These are phyloP conservation scores for Anthostomella pinea DNA, from an alignment of 2,329 filamentous ascomycete species.

Conservation along the genomic window DNA sequence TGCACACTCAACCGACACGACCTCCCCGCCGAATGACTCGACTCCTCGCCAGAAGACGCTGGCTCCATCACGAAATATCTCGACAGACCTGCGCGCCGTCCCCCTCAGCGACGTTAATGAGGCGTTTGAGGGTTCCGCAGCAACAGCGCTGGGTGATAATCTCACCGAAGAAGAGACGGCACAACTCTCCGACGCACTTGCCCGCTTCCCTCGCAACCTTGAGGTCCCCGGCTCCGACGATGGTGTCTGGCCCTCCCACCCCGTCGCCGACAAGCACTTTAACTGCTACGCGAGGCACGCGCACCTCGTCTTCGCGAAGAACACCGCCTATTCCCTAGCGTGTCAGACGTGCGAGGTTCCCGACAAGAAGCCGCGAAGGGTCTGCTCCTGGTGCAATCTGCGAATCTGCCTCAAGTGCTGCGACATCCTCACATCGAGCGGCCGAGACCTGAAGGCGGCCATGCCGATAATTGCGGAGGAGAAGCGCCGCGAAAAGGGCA, in stretches of 20 bases:
- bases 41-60: background rate
- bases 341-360: constrained; percentile 52
- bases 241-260: constrained; percentile 34
- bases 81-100: constrained; percentile 3
- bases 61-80: constrained; percentile 10
- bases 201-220: constrained; percentile 21
- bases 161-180: constrained; percentile 11
- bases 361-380: constrained; percentile 44
- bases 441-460: constrained; percentile 42
- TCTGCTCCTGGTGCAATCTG: constrained; percentile 49
- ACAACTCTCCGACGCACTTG: constrained; percentile 15
- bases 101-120: constrained; percentile 18
- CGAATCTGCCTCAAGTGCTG: constrained; percentile 51
- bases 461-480: constrained; percentile 33
- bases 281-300: constrained; percentile 48
- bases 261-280: constrained; percentile 40
- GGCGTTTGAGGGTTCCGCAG: constrained; percentile 10
- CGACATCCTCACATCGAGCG: constrained; percentile 38
- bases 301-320: constrained; percentile 47
- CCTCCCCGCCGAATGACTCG: constrained; percentile 3
- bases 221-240: constrained; percentile 7
- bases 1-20: constrained; percentile 13
- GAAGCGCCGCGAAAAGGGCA: constrained; percentile 14
- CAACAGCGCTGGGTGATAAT: background rate
- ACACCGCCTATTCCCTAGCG: constrained; percentile 48